phyloP scores from a whole-genome alignment of 208 protist species.

The Leishmania braziliensis region DNA sequence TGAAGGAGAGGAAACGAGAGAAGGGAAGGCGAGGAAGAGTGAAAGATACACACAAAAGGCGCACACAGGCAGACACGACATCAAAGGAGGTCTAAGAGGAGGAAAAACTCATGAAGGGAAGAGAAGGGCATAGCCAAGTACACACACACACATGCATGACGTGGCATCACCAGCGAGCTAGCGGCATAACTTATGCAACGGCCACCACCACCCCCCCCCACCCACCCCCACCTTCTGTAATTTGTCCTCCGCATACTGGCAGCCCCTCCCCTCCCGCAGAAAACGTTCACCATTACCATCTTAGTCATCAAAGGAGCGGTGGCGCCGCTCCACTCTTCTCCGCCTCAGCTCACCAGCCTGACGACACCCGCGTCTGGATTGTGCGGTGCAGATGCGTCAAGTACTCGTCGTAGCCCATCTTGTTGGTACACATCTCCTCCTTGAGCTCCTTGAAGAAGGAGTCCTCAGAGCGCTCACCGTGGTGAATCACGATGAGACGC shows the following conservation, averaged over 20 bases:
- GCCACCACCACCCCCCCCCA: not conserved
- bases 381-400: slow-evolving; percentile 68
- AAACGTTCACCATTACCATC: not conserved
- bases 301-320: not conserved
- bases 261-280: not conserved
- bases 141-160: not conserved
- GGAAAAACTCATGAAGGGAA: not conserved
- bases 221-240: not conserved
- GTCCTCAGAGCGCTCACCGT: slow-evolving; percentile 76
- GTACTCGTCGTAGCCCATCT: slow-evolving; percentile 70
- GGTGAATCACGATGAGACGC: slow-evolving; percentile 78
- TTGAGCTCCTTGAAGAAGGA: slow-evolving; percentile 82
- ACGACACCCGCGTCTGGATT: slow-evolving; percentile 52
- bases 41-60: too few species aligned
- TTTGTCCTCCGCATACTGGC: not conserved
- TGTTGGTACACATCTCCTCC: slow-evolving; percentile 56
- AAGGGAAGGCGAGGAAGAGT: slow-evolving; percentile 11
- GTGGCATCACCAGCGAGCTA: not conserved
- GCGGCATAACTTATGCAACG: not conserved
- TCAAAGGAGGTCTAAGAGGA: not conserved
- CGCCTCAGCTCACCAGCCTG: not conserved
- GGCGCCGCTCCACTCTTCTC: not conserved
- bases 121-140: not conserved
- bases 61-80: not conserved
- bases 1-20: slow-evolving; percentile 9